Percentiles rank a stretch among this genome's conserved stretches.
Conservation (phyloP, 352 stramenopile species). For the Achlya hypogyna region DNA sequence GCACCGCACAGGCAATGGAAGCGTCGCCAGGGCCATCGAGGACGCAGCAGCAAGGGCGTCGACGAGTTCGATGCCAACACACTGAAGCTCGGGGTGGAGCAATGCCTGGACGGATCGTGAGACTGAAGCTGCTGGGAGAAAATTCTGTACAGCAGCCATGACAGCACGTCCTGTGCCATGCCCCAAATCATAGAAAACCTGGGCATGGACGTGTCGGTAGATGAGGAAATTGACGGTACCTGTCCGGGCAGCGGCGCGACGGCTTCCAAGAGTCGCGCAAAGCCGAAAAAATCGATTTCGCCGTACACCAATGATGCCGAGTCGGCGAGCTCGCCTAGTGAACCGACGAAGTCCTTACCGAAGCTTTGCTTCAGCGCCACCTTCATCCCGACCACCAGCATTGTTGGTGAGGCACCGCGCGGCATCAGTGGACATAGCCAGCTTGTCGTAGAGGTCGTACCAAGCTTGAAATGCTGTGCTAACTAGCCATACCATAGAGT, state of each 20-base stretch:
- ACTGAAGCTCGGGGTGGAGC: neutral
- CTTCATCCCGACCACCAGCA: neutral
- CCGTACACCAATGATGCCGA: constrained; percentile 16
- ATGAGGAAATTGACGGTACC: neutral
- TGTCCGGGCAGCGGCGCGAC: constrained; percentile 2
- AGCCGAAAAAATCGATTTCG: constrained; percentile 19
- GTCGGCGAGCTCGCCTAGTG: neutral
- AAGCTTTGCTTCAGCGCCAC: too few relatives aligned
- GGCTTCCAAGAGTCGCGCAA: neutral
- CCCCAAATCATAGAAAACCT: constrained; percentile 14
- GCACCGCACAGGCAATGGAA: neutral
- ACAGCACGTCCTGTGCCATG: constrained; percentile 16
- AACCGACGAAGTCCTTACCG: too few relatives aligned
- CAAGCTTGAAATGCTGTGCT: constrained; percentile 14
- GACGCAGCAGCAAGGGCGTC: neutral
- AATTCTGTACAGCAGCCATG: constrained; percentile 9
- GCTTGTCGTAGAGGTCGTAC: constrained; percentile 9
- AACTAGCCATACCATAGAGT: neutral
- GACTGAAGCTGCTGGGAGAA: neutral
- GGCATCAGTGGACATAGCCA: constrained; percentile 1
- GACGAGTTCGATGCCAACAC: constrained; percentile 14
- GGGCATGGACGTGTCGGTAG: neutral
- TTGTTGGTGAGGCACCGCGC: constrained; percentile 1
- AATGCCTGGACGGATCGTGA: neutral
- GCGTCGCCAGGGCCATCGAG: neutral